phyloP scores from a whole-genome alignment of 1,139 yeast species.

The Hyphopichia fennica region DNA sequence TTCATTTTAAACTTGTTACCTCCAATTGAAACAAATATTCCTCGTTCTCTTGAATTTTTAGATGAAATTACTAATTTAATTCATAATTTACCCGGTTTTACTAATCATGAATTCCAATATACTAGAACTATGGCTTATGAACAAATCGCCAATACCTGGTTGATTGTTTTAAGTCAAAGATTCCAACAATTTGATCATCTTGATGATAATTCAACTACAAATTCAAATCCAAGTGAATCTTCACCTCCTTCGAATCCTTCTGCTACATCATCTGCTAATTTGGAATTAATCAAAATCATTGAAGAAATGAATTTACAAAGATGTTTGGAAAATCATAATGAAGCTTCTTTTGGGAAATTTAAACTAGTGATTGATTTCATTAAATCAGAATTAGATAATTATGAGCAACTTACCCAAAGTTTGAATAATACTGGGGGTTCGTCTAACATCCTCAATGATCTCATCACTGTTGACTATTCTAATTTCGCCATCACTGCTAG shows the following conservation, averaged over 20 bases:
- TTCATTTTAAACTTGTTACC: constrained; percentile 78
- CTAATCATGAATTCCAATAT: constrained; percentile 70
- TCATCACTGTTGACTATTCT: constrained; percentile 50
- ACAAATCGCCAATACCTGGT: constrained; percentile 78
- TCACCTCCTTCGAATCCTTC: constrained; percentile 6
- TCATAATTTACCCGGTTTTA: constrained; percentile 71
- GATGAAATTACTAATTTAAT: constrained; percentile 66
- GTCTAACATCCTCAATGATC: constrained; percentile 31
- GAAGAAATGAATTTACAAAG: constrained; percentile 37
- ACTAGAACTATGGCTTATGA: constrained; percentile 74
- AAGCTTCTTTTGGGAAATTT: constrained; percentile 52
- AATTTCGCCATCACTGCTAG: constrained; percentile 22
- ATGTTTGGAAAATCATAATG: constrained; percentile 61
- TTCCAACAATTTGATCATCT: constrained; percentile 12
- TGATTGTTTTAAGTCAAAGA: constrained; percentile 53
- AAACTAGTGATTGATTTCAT: constrained; percentile 48
- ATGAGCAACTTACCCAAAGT: constrained; percentile 23
- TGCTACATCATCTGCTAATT: constrained; percentile 2
- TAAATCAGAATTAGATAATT: constrained; percentile 34
- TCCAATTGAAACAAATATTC: constrained; percentile 62
- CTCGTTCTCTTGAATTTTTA: constrained; percentile 63
- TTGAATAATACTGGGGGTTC: constrained; percentile 14
- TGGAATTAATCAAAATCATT: constrained; percentile 30
- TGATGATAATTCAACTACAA: constrained; percentile 10
- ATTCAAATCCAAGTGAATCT: constrained; percentile 2